Evolutionary conservation across 495 filamentous ascomycete species (phyloP).

Genomic region (Aspergillus bertholletiae): DNA sequence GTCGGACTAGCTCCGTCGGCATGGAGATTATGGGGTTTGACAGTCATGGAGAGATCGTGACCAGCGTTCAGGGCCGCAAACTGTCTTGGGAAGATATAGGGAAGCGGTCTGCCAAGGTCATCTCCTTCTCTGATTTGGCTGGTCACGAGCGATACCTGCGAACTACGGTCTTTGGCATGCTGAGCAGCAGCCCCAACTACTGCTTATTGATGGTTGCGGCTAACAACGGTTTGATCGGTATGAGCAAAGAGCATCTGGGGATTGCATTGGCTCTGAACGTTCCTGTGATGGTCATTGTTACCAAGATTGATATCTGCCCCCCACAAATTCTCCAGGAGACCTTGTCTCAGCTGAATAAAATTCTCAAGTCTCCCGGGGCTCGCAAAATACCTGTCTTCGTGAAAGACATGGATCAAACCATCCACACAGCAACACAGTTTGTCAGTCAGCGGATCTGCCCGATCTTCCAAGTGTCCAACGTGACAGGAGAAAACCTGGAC

Average conservation of each 20-base stretch:
- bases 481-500: slow-evolving; percentile 82
- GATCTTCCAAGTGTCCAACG: slow-evolving; percentile 97
- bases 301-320: slow-evolving; percentile 98
- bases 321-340: slow-evolving; percentile 94
- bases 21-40: slow-evolving; percentile 99
- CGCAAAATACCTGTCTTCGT: slow-evolving; percentile 98
- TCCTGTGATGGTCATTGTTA: slow-evolving; percentile 96
- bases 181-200: slow-evolving; percentile 96
- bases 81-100: slow-evolving; percentile 98
- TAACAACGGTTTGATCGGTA: slow-evolving; percentile 95
- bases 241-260: slow-evolving; percentile 96
- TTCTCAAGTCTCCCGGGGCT: slow-evolving; percentile 89
- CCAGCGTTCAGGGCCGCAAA: slow-evolving; percentile 78
- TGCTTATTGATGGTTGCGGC: slow-evolving; percentile 98
- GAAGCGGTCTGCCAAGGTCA: slow-evolving; percentile 89
- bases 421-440: slow-evolving; percentile 95
- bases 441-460: slow-evolving; percentile 94
- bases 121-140: slow-evolving; percentile 92
- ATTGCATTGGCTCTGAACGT: slow-evolving; percentile 95
- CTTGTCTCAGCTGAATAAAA: slow-evolving; percentile 83
- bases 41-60: slow-evolving; percentile 78
- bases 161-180: slow-evolving; percentile 92
- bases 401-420: slow-evolving; percentile 83
- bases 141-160: slow-evolving; percentile 94
- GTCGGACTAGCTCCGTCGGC: slow-evolving; percentile 91